phyloP scores from a whole-genome alignment of 1,284 basidiomycete species.

The Sporisorium sorghi region DNA sequence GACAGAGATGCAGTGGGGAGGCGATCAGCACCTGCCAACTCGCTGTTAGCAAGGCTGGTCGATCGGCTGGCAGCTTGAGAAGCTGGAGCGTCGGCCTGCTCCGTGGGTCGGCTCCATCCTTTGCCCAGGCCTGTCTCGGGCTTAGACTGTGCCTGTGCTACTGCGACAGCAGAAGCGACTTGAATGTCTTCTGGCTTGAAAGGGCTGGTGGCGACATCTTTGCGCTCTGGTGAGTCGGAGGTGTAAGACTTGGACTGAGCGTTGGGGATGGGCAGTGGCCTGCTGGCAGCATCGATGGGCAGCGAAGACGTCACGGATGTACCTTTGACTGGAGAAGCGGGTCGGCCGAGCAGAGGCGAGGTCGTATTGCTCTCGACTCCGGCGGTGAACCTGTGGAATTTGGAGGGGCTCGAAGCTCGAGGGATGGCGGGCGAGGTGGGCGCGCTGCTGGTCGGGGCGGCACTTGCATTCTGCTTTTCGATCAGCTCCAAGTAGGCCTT shows the following conservation, averaged over 20 bases:
- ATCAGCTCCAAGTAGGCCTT: conserved; percentile 49
- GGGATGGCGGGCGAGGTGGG: conserved; percentile 40
- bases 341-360: conserved; percentile 30
- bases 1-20: conserved; percentile 56
- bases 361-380: conserved; percentile 24
- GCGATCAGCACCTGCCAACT: conserved; percentile 34
- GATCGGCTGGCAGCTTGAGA: conserved; percentile 23
- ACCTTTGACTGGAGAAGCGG: conserved; percentile 38
- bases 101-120: conserved; percentile 28
- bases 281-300: conserved; percentile 4
- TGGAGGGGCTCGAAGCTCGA: conserved; percentile 52
- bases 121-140: conserved; percentile 23
- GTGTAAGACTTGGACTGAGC: conserved; percentile 23
- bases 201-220: conserved; percentile 54
- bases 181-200: conserved; percentile 47
- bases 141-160: conserved; percentile 14
- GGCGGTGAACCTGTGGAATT: conserved; percentile 34
- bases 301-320: conserved; percentile 7
- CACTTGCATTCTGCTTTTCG: conserved; percentile 33
- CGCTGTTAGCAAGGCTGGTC: conserved; percentile 26
- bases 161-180: conserved; percentile 15
- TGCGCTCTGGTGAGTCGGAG: conserved; percentile 26
- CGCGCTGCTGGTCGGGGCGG: conserved; percentile 21
- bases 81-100: conserved; percentile 14
- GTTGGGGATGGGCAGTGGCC: conserved; percentile 34